Conservation (phyloP, 805 yeast genomes). For the Pichia nakasei region DNA sequence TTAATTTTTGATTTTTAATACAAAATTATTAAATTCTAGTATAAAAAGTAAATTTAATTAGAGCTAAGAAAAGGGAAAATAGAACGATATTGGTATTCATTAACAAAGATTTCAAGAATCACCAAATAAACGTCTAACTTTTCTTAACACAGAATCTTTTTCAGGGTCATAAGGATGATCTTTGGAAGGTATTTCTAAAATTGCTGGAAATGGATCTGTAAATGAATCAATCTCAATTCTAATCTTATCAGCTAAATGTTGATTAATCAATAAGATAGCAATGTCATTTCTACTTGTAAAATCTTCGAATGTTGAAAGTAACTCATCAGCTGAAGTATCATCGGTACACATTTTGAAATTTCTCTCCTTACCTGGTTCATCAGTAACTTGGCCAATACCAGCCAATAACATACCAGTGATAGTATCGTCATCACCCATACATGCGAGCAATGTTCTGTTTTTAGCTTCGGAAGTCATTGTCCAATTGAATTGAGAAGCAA, state of each 20-base stretch:
- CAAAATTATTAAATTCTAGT: background rate
- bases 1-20: background rate
- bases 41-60: background rate
- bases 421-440: conserved; percentile 96
- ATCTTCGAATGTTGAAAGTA: conserved; percentile 64
- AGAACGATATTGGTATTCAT: no score
- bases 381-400: conserved; percentile 82
- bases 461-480: conserved; percentile 12
- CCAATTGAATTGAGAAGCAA: background rate
- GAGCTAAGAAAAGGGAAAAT: background rate
- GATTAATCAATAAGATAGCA: conserved; percentile 88
- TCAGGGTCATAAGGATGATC: conserved; percentile 99
- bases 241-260: conserved; percentile 87
- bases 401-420: conserved; percentile 94
- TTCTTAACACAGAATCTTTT: conserved; percentile 88
- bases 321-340: conserved; percentile 67
- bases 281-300: conserved; percentile 82
- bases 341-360: conserved; percentile 76
- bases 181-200: conserved; percentile 93
- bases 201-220: conserved; percentile 91
- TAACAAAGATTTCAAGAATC: conserved; percentile 32
- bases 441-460: conserved; percentile 80
- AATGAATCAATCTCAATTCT: conserved; percentile 74
- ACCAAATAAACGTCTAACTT: conserved; percentile 92
- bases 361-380: conserved; percentile 55